These are phyloP conservation scores for Bremia lactucae DNA, from an alignment of 352 stramenopile genomes.

Conservation along the genomic window DNA sequence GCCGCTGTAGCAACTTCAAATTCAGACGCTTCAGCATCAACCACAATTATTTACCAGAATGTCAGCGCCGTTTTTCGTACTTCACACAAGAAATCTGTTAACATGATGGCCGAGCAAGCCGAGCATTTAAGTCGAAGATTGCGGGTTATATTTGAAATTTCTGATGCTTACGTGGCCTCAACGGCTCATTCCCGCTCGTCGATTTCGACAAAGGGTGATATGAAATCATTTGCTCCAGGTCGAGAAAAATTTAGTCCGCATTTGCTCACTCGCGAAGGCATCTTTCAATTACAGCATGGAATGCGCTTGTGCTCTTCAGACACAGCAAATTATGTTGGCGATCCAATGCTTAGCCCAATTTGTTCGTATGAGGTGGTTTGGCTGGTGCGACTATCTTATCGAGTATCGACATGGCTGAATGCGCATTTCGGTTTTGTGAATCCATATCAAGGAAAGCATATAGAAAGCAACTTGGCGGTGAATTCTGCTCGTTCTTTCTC, in stretches of 20 bases:
- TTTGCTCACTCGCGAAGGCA: constrained; percentile 45
- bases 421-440: constrained; percentile 47
- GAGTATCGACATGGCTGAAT: constrained; percentile 76
- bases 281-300: constrained; percentile 55
- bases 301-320: constrained; percentile 70
- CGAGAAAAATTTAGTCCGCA: constrained; percentile 45
- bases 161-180: constrained; percentile 75
- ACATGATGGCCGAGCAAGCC: constrained; percentile 36
- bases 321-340: constrained; percentile 51
- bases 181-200: constrained; percentile 48
- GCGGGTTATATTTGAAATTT: constrained; percentile 76
- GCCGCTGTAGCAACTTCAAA: constrained; percentile 15
- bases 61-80: constrained; percentile 28
- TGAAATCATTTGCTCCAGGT: constrained; percentile 55
- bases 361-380: constrained; percentile 66
- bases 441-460: constrained; percentile 53
- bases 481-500: constrained; percentile 30
- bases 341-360: constrained; percentile 80
- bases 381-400: constrained; percentile 71
- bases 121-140: constrained; percentile 61
- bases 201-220: constrained; percentile 8
- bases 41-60: constrained; percentile 24
- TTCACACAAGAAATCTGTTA: constrained; percentile 14
- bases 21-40: constrained; percentile 12
- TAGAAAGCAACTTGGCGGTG: constrained; percentile 68